Evolutionary conservation across 2,329 filamentous ascomycete genomes (phyloP), one percentile per base, ranked within the genome.

Genomic region (Aphanoascus verrucosus): DNA sequence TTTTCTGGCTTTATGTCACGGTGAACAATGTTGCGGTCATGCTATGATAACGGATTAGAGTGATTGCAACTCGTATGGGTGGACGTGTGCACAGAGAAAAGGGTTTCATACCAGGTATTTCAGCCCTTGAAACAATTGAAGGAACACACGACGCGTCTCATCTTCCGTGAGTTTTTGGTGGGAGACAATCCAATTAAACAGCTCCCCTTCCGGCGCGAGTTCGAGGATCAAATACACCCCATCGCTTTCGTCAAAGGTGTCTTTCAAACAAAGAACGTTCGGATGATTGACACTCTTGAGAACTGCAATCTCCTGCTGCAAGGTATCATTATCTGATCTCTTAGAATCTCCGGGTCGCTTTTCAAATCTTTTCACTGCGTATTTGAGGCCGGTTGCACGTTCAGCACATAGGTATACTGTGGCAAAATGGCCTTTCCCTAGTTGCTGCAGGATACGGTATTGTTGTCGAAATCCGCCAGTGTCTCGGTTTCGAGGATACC

Each of bases 1-100:
- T 97, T 97, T 66, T 97, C 91, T 0, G 90, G 91, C 69, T 96
- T 97, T 71, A 98, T 96, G 63, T 98, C 93, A 55, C 93, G 85
- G 68, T 98, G 93, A 4, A 97, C 90, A 67, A 98, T 94, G 63
- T 93, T 94, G 58, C 93, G 86, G 57, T 97, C 93, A 67, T 98
- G 93, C 91, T 57, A 61, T 59, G 43, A 12, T 7, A 17, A 28
- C 23, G 56, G 17, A 19, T 20, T 14, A 42, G 23, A 12, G 4
- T 2, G 14, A 38, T 8, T 14, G 40, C 15, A 43, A 17, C 17
- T 11, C 35, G n/a, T 37, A 42, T 49, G 40, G 12, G 17, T 42
- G 41, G 14, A 53, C 28, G n/a, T 4, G 23, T 7, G 12, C 15
- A 44, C 11, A 6, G 17, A 17, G 20, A 41, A 3, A 43, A 40